Evolutionary conservation across 2,329 filamentous ascomycete genomes (phyloP).

Genomic region (Penicillium sp.): DNA sequence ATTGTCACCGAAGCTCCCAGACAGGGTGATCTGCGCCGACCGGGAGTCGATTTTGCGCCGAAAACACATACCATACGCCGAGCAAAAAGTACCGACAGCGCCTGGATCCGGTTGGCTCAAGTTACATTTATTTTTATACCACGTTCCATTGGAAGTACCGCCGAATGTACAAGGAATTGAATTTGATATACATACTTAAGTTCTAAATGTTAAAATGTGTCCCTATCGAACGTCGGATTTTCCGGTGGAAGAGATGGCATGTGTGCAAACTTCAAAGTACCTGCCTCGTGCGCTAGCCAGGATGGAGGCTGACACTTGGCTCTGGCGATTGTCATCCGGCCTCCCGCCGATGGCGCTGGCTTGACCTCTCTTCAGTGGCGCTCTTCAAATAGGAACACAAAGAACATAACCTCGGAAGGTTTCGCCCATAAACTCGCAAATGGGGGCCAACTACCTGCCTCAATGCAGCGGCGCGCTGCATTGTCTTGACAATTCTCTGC

Average conservation of each 20-base stretch:
- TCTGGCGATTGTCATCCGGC: constrained; percentile 8
- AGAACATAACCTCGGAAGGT: background rate
- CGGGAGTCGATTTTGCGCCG: background rate
- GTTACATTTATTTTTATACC: constrained; percentile 23
- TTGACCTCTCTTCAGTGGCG: constrained; percentile 6
- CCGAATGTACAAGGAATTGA: background rate
- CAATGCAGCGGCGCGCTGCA: constrained; percentile 4
- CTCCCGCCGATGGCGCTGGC: constrained; percentile 14
- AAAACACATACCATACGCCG: constrained; percentile 13
- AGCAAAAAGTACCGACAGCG: constrained; percentile 8
- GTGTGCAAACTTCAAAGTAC: background rate
- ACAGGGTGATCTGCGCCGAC: too few species aligned
- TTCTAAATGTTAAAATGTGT: background rate
- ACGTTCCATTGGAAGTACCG: constrained; percentile 1
- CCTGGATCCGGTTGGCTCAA: constrained; percentile 25
- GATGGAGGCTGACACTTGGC: constrained; percentile 20
- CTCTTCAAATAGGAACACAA: background rate
- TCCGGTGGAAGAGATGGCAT: background rate
- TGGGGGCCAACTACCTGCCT: background rate
- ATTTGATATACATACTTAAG: background rate
- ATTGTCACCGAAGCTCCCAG: background rate
- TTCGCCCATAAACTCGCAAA: background rate
- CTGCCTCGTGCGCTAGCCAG: background rate
- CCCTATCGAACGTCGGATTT: background rate
- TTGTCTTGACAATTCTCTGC: background rate